These are phyloP conservation scores for Penicillium robsamsonii DNA, from an alignment of 495 filamentous ascomycete genomes.

Conservation along the genomic window DNA sequence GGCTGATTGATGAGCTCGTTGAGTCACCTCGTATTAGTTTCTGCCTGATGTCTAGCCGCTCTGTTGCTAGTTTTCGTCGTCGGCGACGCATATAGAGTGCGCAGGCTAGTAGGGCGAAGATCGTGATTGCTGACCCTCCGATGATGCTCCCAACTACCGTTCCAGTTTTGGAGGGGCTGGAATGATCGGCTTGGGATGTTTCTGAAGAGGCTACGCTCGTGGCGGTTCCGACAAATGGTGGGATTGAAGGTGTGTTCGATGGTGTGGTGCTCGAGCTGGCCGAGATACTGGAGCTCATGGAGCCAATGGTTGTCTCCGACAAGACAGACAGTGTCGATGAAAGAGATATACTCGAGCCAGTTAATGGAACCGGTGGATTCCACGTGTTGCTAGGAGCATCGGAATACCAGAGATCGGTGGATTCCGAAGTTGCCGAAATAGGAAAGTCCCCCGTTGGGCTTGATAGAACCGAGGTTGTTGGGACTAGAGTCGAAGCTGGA, in stretches of 20 bases:
- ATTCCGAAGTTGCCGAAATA: neutral
- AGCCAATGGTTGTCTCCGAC: neutral
- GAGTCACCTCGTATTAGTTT: slow-evolving; percentile 19
- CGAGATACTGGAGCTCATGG: neutral
- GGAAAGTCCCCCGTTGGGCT: neutral
- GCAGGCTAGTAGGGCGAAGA: slow-evolving; percentile 22
- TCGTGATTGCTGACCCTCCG: slow-evolving; percentile 27
- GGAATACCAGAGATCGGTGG: neutral
- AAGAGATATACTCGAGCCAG: neutral
- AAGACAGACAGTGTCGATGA: neutral
- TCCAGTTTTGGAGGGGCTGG: slow-evolving; percentile 8
- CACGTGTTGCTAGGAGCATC: neutral
- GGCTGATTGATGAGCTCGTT: slow-evolving; percentile 8
- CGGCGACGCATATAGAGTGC: slow-evolving; percentile 24
- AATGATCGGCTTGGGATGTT: slow-evolving; percentile 3
- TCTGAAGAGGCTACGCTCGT: neutral
- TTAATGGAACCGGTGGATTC: neutral
- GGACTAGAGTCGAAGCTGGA: neutral
- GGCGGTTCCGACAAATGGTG: neutral
- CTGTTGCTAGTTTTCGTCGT: slow-evolving; percentile 11
- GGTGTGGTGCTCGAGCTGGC: neutral
- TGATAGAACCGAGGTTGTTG: neutral
- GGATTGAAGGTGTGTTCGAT: neutral
- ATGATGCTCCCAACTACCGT: slow-evolving; percentile 30
- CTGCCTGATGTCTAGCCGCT: slow-evolving; percentile 16